These are phyloP conservation scores for Torulaspora delbrueckii DNA, from an alignment of 805 yeast species.

Conservation along the genomic window DNA sequence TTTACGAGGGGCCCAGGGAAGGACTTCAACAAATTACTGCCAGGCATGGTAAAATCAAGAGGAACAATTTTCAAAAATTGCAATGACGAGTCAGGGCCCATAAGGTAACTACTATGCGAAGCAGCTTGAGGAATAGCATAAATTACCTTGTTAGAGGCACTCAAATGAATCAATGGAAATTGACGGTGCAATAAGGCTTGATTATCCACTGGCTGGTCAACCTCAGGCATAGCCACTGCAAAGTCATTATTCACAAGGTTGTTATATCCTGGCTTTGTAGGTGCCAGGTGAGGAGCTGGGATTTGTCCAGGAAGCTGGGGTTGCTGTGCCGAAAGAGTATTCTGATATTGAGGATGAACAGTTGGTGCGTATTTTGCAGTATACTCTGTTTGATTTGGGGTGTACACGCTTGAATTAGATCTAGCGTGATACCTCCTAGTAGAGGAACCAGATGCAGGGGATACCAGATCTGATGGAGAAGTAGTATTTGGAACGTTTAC, in stretches of 20 bases:
- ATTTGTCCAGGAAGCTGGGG: neutral
- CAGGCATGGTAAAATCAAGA: slow-evolving; percentile 32
- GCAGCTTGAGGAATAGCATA: slow-evolving; percentile 40
- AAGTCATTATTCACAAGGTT: neutral
- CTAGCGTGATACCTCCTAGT: slow-evolving; percentile 27
- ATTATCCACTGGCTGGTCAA: slow-evolving; percentile 39
- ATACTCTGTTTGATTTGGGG: slow-evolving; percentile 27
- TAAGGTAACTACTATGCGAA: slow-evolving; percentile 23
- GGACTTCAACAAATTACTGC: slow-evolving; percentile 31
- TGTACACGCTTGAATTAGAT: slow-evolving; percentile 32
- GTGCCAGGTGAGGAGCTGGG: neutral
- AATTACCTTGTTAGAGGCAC: slow-evolving; percentile 42
- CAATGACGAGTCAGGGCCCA: slow-evolving; percentile 24
- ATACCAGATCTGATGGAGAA: slow-evolving; percentile 7
- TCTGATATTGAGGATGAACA: slow-evolving; percentile 29
- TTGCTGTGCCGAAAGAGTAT: slow-evolving; percentile 4
- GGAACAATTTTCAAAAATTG: slow-evolving; percentile 37
- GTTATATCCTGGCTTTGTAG: neutral
- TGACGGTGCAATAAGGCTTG: slow-evolving; percentile 54
- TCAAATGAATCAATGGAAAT: slow-evolving; percentile 74
- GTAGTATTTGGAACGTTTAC: slow-evolving; percentile 6
- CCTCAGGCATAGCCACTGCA: neutral
- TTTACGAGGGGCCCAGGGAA: slow-evolving; percentile 50
- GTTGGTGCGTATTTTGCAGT: slow-evolving; percentile 41
- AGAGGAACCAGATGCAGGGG: slow-evolving; percentile 10